Evolutionary conservation across 2,329 filamentous ascomycete species (phyloP).

Genomic region (Trichophyton verrucosum): DNA sequence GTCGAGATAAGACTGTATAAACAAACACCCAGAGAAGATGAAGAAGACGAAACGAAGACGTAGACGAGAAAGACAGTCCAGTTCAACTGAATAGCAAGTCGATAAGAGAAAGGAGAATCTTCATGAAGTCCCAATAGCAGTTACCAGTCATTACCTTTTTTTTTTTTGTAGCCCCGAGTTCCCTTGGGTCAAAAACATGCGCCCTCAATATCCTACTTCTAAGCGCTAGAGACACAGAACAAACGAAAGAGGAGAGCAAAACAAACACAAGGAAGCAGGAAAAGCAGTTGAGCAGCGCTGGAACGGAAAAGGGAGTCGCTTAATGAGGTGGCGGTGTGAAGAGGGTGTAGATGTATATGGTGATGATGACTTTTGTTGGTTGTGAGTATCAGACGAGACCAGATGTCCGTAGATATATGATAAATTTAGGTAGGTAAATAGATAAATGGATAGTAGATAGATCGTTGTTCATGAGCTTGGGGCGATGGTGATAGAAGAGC

Average conservation of each 20-base stretch:
- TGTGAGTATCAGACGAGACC: too few species aligned
- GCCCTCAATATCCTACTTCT: not conserved
- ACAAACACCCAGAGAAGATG: not conserved
- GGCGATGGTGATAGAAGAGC: not conserved
- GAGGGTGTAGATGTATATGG: not conserved
- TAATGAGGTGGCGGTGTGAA: not conserved
- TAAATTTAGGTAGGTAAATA: not conserved
- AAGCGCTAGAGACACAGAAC: not conserved
- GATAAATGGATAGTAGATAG: not conserved
- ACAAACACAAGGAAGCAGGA: not conserved
- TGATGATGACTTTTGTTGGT: not conserved
- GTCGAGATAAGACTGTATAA: not conserved
- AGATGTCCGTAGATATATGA: too few species aligned
- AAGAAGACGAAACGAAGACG: not conserved
- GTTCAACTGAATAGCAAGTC: not conserved
- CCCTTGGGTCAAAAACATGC: conserved; percentile 2
- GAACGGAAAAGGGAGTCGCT: not conserved
- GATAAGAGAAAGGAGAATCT: not conserved
- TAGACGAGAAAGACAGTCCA: not conserved
- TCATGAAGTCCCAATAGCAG: not conserved
- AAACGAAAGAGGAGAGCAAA: not conserved
- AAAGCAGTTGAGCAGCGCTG: not conserved
- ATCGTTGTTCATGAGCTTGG: not conserved
- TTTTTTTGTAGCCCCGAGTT: not conserved
- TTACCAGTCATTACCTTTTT: not conserved